phyloP scores from a whole-genome alignment of 2,329 filamentous ascomycete genomes.

The Pezizomycotina sp. region DNA sequence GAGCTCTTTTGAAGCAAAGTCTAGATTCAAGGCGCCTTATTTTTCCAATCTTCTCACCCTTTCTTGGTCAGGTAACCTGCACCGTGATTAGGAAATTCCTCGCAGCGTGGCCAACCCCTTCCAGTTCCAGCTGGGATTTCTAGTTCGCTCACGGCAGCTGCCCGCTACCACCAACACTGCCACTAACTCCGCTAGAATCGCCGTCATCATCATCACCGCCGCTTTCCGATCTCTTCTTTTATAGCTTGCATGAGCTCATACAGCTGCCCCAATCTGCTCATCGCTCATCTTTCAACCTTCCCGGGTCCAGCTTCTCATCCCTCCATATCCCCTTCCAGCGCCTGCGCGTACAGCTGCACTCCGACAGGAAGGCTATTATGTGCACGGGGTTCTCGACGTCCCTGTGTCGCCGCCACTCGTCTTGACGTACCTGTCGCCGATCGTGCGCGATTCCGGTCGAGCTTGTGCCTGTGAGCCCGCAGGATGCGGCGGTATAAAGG shows the following conservation, averaged over 20 bases:
- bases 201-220: too few relatives aligned
- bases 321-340: constrained; percentile 71
- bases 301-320: constrained; percentile 65
- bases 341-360: constrained; percentile 92
- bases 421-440: constrained; percentile 91
- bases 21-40: too few relatives aligned
- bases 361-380: constrained; percentile 84
- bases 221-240: too few relatives aligned
- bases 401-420: constrained; percentile 73
- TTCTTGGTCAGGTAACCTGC: too few relatives aligned
- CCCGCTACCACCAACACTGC: too few relatives aligned
- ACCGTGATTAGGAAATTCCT: too few relatives aligned
- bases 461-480: constrained; percentile 64
- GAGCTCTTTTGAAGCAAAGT: too few relatives aligned
- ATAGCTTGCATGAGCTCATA: constrained; percentile 97
- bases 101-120: too few relatives aligned
- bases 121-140: too few relatives aligned
- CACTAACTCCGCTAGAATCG: too few relatives aligned
- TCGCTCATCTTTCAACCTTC: constrained; percentile 87
- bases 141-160: too few relatives aligned
- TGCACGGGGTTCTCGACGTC: constrained; percentile 80
- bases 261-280: constrained; percentile 67
- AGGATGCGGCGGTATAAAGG: constrained; percentile 77
- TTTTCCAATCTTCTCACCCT: too few relatives aligned
- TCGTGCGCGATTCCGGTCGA: constrained; percentile 57